phyloP scores from a whole-genome alignment of 495 filamentous ascomycete species.

The Aspergillus mulundensis region DNA sequence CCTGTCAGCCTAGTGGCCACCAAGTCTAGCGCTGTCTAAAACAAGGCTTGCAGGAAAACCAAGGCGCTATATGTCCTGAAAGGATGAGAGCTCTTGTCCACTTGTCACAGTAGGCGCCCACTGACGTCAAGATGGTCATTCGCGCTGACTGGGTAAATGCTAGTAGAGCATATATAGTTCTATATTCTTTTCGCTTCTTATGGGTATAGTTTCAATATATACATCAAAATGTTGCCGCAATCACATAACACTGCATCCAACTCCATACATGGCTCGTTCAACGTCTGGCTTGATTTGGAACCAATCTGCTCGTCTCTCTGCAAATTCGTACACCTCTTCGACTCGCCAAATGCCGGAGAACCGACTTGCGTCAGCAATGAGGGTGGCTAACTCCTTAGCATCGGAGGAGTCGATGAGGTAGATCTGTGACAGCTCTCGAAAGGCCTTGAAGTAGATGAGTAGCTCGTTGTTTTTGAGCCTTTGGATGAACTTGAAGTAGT shows the following conservation, averaged over 20 bases:
- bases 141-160: background rate
- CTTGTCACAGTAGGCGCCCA: slow-evolving; percentile 30
- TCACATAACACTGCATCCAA: slow-evolving; percentile 87
- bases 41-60: background rate
- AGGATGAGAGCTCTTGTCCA: slow-evolving; percentile 10
- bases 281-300: slow-evolving; percentile 79
- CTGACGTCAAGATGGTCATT: slow-evolving; percentile 29
- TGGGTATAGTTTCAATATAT: slow-evolving; percentile 15
- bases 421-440: slow-evolving; percentile 91
- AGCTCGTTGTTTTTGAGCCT: slow-evolving; percentile 79
- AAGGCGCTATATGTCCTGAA: background rate
- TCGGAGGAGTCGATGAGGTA: slow-evolving; percentile 85
- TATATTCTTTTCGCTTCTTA: slow-evolving; percentile 10
- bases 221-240: slow-evolving; percentile 19
- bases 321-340: slow-evolving; percentile 97
- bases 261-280: slow-evolving; percentile 95
- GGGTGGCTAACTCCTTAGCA: slow-evolving; percentile 89
- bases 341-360: slow-evolving; percentile 90
- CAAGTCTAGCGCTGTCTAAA: background rate
- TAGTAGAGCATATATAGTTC: background rate
- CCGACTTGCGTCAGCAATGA: slow-evolving; percentile 87
- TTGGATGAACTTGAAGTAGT: slow-evolving; percentile 80
- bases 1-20: background rate
- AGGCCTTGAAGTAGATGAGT: slow-evolving; percentile 82
- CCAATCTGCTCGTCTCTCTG: slow-evolving; percentile 92